Evolutionary conservation across 1,284 basidiomycete genomes (phyloP), one percentile per base, ranked within the genome.

Genomic region (Takashimella koratensis): DNA sequence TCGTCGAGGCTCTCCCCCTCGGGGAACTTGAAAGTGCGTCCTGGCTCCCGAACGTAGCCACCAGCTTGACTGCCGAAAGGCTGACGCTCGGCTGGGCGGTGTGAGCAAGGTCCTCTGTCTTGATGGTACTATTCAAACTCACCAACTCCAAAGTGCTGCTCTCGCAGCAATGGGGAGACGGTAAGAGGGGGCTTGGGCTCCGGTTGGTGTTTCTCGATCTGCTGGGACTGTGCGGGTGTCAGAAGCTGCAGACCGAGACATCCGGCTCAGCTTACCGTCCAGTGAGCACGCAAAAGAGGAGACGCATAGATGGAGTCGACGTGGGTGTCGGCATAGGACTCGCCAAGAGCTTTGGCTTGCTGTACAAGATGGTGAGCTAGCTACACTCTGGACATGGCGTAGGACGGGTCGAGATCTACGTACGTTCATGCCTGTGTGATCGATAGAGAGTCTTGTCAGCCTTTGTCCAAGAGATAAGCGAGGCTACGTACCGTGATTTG

Each of bases 321-420:
- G 8, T 67, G 79, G 12, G 78, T 82, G 25, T 77, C 65, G n/a
- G 82, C 76, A 27, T 91, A 82, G 21, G 83, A 82, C 47, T 79
- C 74, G 0, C 84, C 90, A 2, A 90, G 77, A 0, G 89, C 88
- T 63, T 81, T 83, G 3, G 91, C 90, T 87, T 94, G 91, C 87
- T 90, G 52, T 5, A n/a, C n/a, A 36, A 36, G 4, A 2, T 11
- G 13, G 19, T 13, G 40, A 46, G 47, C 56, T 16, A 55, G 41
- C 23, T 5, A 62, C 11, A 22, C 12, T 3, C 6, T 1, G 5
- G 22, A 22, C n/a, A 41, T 27, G 36, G 46, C 22, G 12, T 43
- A 30, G 20, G 26, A 13, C n/a, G n/a, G n/a, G n/a, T 13, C 16
- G 20, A 20, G 22, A 2, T 21, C 13, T 16, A 52, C 64, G 73